Evolutionary conservation across 2,329 filamentous ascomycete species (phyloP), one percentile per base, ranked within the genome.

Genomic region (Aquanectria penicillioides): DNA sequence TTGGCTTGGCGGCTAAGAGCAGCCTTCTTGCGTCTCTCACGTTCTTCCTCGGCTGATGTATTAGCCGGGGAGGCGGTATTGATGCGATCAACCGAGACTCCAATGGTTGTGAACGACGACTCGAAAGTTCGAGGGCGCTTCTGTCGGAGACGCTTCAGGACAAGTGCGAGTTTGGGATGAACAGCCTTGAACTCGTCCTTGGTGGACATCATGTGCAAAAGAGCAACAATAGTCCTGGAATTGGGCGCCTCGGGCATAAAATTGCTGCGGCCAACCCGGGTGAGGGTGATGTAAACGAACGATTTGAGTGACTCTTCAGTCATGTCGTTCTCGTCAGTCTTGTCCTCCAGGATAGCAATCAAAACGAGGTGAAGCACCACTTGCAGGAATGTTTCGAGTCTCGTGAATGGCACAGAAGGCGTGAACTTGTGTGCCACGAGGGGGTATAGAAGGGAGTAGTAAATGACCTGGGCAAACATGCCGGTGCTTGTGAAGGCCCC

Each of bases 371-470:
- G 95, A 26, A 99, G 79, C 2, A 97, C 89, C 40, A 97, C 91
- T 71, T 98, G 94, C 26, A 98, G 78, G 76, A 97, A 97, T 0
- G 92, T 90, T 77, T 99, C 95, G 8, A 97, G 84, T 50, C 95
- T 87, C 2, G 94, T 97, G 10, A 85, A 82, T 8, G 93, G 92
- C 22, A 98, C 89, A 15, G 83, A 86, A 0, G 92, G 90, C 1
- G 91, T 93, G 23, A 87, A 83, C 43, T 84, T 83, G 52, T 87
- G 81, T 18, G 88, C 88, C 25, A 89, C 86, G 5, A 96, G 79
- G 2, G 92, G 88, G 73, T 97, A 98, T 15, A 93, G 81, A 12
- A 99, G 82, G 18, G 92, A 90, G 73, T 96, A 95, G 76, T 94
- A 96, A 46, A 98, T 86, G 61, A 97, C 86, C 73, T 97, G 93